Evolutionary conservation across 768 basidiomycete genomes (phyloP).

Genomic region (Pleurotus salmoneostramineus): DNA sequence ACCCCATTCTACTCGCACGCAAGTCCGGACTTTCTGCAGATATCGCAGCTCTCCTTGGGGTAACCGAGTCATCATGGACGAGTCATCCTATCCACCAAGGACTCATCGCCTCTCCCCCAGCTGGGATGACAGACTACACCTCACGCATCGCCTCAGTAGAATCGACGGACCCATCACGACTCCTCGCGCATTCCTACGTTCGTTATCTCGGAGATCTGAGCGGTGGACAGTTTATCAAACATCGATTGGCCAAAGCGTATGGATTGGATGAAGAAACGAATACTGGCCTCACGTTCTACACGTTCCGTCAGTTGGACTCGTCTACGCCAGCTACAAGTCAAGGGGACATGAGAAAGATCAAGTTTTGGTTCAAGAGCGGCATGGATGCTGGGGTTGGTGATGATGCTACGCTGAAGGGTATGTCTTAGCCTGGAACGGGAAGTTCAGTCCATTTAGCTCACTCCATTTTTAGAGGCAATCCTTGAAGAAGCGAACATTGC

Average conservation of each 20-base stretch:
- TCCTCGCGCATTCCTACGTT: slow-evolving; percentile 81
- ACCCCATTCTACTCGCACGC: slow-evolving; percentile 66
- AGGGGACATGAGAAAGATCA: slow-evolving; percentile 69
- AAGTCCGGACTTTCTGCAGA: slow-evolving; percentile 58
- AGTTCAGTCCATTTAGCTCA: too few relatives aligned
- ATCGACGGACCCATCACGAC: slow-evolving; percentile 40
- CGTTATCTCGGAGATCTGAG: slow-evolving; percentile 79
- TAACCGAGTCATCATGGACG: slow-evolving; percentile 50
- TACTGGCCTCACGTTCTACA: slow-evolving; percentile 59
- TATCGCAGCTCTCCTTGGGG: slow-evolving; percentile 56
- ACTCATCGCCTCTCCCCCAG: slow-evolving; percentile 43
- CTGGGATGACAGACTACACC: slow-evolving; percentile 48
- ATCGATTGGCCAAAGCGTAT: slow-evolving; percentile 64
- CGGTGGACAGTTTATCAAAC: slow-evolving; percentile 70
- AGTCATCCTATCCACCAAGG: slow-evolving; percentile 47
- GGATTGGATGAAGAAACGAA: slow-evolving; percentile 47
- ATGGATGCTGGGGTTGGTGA: slow-evolving; percentile 48
- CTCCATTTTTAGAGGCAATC: slow-evolving; percentile 30
- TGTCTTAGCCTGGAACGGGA: too few relatives aligned
- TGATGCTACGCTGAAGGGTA: slow-evolving; percentile 38
- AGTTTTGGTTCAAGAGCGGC: slow-evolving; percentile 63
- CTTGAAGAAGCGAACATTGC: slow-evolving; percentile 45
- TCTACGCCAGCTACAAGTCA: slow-evolving; percentile 35
- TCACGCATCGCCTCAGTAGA: slow-evolving; percentile 47
- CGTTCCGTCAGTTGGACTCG: slow-evolving; percentile 55